Conservation (phyloP, 2,329 filamentous ascomycete species). For the Fusarium multiceps region DNA sequence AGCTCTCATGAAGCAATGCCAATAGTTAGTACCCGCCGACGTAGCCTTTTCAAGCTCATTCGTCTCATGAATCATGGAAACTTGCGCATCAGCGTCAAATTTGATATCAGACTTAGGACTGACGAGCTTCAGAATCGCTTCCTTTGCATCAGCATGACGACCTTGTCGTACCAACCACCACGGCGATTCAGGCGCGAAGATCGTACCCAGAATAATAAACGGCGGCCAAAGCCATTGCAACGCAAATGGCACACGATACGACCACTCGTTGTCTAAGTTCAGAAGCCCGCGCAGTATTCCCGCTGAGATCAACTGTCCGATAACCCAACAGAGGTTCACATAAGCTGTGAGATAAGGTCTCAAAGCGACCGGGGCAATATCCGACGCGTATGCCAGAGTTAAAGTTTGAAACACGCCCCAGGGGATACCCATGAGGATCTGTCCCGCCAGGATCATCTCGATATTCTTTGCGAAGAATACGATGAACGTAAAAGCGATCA, state of each 20-base stretch:
- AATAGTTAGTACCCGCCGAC: slow-evolving; percentile 56
- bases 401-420: slow-evolving; percentile 65
- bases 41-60: slow-evolving; percentile 58
- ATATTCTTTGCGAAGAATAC: slow-evolving; percentile 69
- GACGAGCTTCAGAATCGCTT: slow-evolving; percentile 42
- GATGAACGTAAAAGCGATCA: slow-evolving; percentile 67
- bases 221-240: slow-evolving; percentile 62
- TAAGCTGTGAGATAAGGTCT: slow-evolving; percentile 62
- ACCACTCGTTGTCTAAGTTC: slow-evolving; percentile 55
- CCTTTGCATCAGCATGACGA: slow-evolving; percentile 31
- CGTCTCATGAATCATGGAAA: slow-evolving; percentile 48
- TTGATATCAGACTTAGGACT: slow-evolving; percentile 28
- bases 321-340: slow-evolving; percentile 62
- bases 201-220: slow-evolving; percentile 55
- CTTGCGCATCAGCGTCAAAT: slow-evolving; percentile 41
- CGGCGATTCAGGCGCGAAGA: slow-evolving; percentile 60
- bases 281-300: slow-evolving; percentile 58
- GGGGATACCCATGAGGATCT: slow-evolving; percentile 68
- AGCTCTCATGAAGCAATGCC: slow-evolving; percentile 59
- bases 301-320: slow-evolving; percentile 59
- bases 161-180: slow-evolving; percentile 58
- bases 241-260: slow-evolving; percentile 60
- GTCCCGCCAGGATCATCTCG: slow-evolving; percentile 63
- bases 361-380: slow-evolving; percentile 71
- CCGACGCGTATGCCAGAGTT: slow-evolving; percentile 71